These are phyloP conservation scores for Ziziphus jujuba DNA, from an alignment of 306 rosid genomes.

Conservation along the genomic window DNA sequence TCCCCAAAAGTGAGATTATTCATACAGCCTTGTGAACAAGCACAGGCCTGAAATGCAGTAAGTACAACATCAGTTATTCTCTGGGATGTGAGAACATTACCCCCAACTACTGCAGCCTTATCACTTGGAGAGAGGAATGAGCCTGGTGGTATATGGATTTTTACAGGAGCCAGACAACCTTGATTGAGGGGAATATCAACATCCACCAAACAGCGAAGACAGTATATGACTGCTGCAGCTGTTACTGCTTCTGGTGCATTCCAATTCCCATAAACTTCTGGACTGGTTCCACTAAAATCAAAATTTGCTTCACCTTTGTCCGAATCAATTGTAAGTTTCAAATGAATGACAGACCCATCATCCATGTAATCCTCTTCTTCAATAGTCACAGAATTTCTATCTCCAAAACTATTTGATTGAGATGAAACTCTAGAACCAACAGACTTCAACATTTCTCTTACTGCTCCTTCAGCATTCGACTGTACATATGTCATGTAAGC, in stretches of 20 bases:
- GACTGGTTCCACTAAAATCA: conserved; percentile 73
- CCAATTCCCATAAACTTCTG: conserved; percentile 97
- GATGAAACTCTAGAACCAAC: conserved; percentile 60
- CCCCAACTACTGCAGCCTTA: conserved; percentile 90
- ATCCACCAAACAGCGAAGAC: conserved; percentile 81
- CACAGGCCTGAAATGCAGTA: conserved; percentile 91
- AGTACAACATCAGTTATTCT: conserved; percentile 89
- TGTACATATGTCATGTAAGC: conserved; percentile 93
- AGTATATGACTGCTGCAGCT: conserved; percentile 89
- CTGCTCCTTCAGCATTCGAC: conserved; percentile 89
- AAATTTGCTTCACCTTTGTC: conserved; percentile 80
- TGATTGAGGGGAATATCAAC: conserved; percentile 96
- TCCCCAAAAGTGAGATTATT: conserved; percentile 96
- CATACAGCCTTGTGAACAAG: conserved; percentile 98
- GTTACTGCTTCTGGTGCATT: conserved; percentile 96
- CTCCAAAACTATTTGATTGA: conserved; percentile 27
- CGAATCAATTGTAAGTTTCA: conserved; percentile 81
- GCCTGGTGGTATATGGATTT: conserved; percentile 79
- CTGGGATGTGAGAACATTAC: conserved; percentile 93
- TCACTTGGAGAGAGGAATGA: conserved; percentile 94
- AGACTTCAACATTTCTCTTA: conserved; percentile 87
- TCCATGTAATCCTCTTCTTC: conserved; percentile 98
- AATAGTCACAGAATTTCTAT: conserved; percentile 39
- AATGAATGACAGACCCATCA: conserved; percentile 84
- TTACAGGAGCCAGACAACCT: conserved; percentile 97